These are phyloP conservation scores for Colletotrichum lupini DNA, from an alignment of 2,329 filamentous ascomycete species.

Conservation along the genomic window DNA sequence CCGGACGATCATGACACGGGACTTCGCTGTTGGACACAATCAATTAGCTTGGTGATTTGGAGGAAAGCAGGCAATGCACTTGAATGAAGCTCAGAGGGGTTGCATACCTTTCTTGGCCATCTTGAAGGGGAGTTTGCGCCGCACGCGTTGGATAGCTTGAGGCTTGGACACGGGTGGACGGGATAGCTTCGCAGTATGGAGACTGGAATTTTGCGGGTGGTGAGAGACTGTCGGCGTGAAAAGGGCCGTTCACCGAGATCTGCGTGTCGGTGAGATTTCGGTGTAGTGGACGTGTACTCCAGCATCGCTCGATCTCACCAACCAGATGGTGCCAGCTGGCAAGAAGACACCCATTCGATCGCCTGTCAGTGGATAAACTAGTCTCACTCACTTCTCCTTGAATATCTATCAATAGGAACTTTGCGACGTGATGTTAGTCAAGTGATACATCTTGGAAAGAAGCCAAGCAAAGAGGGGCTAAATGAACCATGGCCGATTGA, in stretches of 20 bases:
- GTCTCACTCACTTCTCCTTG: not conserved
- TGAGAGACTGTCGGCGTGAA: slow-evolving; percentile 23
- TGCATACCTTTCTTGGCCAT: slow-evolving; percentile 37
- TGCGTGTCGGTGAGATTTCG: not conserved
- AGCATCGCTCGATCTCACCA: too few relatives aligned
- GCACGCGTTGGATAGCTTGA: slow-evolving; percentile 20
- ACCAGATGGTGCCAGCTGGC: not conserved
- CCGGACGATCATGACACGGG: slow-evolving; percentile 91
- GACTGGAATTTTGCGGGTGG: slow-evolving; percentile 28
- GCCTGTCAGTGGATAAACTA: not conserved
- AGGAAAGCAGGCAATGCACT: not conserved
- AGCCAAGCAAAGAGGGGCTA: not conserved
- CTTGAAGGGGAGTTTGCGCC: slow-evolving; percentile 13
- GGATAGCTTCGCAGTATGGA: slow-evolving; percentile 1
- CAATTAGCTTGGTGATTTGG: slow-evolving; percentile 1
- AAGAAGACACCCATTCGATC: too few relatives aligned
- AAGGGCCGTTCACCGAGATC: slow-evolving; percentile 29
- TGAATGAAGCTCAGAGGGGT: too few relatives aligned
- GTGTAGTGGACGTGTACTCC: not conserved
- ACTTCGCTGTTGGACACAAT: slow-evolving; percentile 73
- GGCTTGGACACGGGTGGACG: slow-evolving; percentile 30
- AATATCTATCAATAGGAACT: not conserved
- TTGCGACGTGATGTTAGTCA: slow-evolving; percentile 7
- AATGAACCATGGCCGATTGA: not conserved
- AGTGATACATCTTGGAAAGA: not conserved